Evolutionary conservation across 2,329 filamentous ascomycete genomes (phyloP).

Genomic region (Spiromastix sp.): DNA sequence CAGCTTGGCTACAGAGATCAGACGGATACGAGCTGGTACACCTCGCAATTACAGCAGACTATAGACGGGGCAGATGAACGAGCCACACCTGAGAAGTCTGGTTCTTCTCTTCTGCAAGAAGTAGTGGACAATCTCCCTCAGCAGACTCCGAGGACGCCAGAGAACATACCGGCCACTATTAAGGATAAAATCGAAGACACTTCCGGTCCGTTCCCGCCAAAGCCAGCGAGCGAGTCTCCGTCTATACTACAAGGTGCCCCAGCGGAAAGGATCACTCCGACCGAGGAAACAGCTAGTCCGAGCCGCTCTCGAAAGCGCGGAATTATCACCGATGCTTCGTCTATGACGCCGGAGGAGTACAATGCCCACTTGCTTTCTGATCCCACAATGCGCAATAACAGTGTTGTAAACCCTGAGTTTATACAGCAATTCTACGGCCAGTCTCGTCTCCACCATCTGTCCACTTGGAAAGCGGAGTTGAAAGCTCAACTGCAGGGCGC

Average conservation of each 20-base stretch:
- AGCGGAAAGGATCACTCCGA: not conserved
- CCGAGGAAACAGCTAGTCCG: not conserved
- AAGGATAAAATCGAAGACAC: not conserved
- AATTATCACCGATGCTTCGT: not conserved
- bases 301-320: not conserved
- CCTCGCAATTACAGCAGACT: conserved; percentile 49
- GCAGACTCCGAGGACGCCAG: no score
- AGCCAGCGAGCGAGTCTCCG: not conserved
- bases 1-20: conserved; percentile 66
- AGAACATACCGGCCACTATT: not conserved
- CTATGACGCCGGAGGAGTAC: conserved; percentile 83
- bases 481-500: conserved; percentile 80
- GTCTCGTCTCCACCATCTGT: conserved; percentile 87
- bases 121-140: no score
- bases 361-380: conserved; percentile 78
- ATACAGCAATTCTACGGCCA: conserved; percentile 91
- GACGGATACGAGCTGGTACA: conserved; percentile 74
- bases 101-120: not conserved
- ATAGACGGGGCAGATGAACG: not conserved
- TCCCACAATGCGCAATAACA: conserved; percentile 76
- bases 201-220: no score
- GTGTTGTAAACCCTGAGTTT: conserved; percentile 86
- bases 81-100: not conserved
- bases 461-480: conserved; percentile 90
- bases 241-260: not conserved